Evolutionary conservation across 2,329 filamentous ascomycete genomes (phyloP).

Genomic region (Colletotrichum sp.): DNA sequence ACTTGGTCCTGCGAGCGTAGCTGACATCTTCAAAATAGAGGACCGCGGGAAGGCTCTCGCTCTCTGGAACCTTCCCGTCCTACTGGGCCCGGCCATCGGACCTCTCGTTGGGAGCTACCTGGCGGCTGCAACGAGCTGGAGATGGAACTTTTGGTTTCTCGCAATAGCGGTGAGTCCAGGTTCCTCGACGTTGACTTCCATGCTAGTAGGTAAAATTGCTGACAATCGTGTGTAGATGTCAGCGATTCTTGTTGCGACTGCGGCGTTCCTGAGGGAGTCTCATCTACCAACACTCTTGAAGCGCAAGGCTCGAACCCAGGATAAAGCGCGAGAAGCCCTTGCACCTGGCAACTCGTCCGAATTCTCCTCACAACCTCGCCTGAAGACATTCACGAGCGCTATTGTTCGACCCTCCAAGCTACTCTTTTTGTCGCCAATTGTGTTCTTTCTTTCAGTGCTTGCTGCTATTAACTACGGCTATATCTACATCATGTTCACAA

Average conservation of each 20-base stretch:
- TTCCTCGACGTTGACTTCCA: constrained; percentile 38
- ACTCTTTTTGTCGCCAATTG: background rate
- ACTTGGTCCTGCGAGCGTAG: constrained; percentile 70
- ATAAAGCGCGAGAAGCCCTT: background rate
- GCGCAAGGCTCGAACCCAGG: background rate
- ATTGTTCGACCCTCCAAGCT: background rate
- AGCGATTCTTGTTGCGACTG: constrained; percentile 32
- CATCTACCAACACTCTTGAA: background rate
- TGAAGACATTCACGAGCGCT: background rate
- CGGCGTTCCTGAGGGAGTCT: background rate
- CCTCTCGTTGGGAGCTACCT: constrained; percentile 50
- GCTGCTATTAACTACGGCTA: background rate
- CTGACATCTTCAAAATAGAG: constrained; percentile 65
- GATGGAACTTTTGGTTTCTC: constrained; percentile 55
- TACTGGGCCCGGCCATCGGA: constrained; percentile 52
- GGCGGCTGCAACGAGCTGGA: constrained; percentile 46
- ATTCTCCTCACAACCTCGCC: background rate
- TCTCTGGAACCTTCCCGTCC: constrained; percentile 45
- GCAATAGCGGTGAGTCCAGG: constrained; percentile 41
- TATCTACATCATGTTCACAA: background rate
- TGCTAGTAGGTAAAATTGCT: constrained; percentile 37
- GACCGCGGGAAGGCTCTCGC: constrained; percentile 64
- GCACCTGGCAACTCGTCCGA: background rate
- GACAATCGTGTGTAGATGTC: constrained; percentile 39
- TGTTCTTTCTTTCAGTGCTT: background rate